Base-by-base conservation (phyloP, 176 grass and related monocot genomes). In the Oryza longistaminata region DNA sequence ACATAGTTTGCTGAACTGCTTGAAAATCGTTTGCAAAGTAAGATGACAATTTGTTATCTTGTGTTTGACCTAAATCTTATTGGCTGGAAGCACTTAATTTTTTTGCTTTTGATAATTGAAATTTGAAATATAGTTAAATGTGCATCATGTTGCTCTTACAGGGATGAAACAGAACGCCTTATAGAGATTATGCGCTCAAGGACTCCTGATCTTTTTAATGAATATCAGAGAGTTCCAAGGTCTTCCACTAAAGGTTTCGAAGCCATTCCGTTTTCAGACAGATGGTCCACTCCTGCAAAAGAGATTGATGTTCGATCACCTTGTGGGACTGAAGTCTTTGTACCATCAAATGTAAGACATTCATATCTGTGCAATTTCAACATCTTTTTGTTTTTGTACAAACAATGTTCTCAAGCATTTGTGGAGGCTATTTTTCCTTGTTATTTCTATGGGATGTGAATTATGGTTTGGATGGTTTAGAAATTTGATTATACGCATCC, bases 151-250 rank as follows among this genome's bases (percentile, higher is more conserved):
- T 87, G 25, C 8, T 43, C 66, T 66, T 85, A 68, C 82, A 94
- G 92, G 79, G 89, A 87, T 52, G 87, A 92, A 74, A 62, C 74
- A 21, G 74, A 87, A 52, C 66, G 3, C 67, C 53, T 94, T 29
- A 89, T 87, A 72, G 81, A 87, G 73, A 77, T 94, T 24, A 35
- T 94, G 7, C 64, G 43, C 24, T 92, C 70, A 7, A 92, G 89
- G 84, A 94, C 87, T 37, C 70, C 45, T 68, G 87, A 89, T 85
- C 46, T 88, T 69, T 73, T 8, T 72, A 24, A 64, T 14, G 70
- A 91, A 70, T 17, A 80, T 49, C 67, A 82, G 39, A 78, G 34
- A 73, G 48, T 49, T 84, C 21, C 80, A 78, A 44, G n/a, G 0
- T 81, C 44, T 76, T 68, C 21, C 73, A 26, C 49, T 33, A 81